Evolutionary conservation across 306 rosid genomes (phyloP).

Genomic region (Prunus fruticosa): DNA sequence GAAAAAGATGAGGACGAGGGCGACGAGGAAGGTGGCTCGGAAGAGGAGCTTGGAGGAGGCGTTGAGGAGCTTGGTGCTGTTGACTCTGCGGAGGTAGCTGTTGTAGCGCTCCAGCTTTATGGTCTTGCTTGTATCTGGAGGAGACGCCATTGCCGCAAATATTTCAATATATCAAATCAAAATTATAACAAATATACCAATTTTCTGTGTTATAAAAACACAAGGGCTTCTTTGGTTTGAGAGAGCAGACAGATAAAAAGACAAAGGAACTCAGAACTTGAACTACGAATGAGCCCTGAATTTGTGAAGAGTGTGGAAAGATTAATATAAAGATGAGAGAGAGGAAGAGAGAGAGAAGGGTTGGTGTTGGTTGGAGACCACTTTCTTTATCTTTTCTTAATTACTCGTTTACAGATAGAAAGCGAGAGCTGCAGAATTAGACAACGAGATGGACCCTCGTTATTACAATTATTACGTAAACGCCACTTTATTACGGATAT

Average conservation of each 20-base stretch:
- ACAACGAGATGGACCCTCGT: not conserved
- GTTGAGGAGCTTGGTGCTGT: slow-evolving; percentile 78
- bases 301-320: slow-evolving; percentile 24
- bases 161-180: not conserved
- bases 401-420: slow-evolving; percentile 47
- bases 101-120: slow-evolving; percentile 81
- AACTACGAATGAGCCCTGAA: slow-evolving; percentile 60
- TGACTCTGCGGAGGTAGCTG: slow-evolving; percentile 72
- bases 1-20: slow-evolving; percentile 62
- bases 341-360: slow-evolving; percentile 10
- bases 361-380: slow-evolving; percentile 71
- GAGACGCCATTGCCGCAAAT: slow-evolving; percentile 42
- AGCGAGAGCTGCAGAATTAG: slow-evolving; percentile 17
- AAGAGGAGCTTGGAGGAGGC: slow-evolving; percentile 92
- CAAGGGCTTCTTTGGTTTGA: no score
- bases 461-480: not conserved
- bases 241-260: slow-evolving; percentile 5
- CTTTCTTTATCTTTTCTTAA: slow-evolving; percentile 42
- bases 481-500: not conserved
- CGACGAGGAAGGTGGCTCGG: slow-evolving; percentile 71
- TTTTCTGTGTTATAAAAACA: not conserved
- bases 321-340: slow-evolving; percentile 50
- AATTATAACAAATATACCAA: not conserved
- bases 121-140: slow-evolving; percentile 91
- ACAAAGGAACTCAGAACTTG: slow-evolving; percentile 21